Percentiles rank a stretch among this genome's conserved stretches.
These are phyloP conservation scores for Rheum nobile DNA, from an alignment of 148 eudicot species.

Conservation along the genomic window DNA sequence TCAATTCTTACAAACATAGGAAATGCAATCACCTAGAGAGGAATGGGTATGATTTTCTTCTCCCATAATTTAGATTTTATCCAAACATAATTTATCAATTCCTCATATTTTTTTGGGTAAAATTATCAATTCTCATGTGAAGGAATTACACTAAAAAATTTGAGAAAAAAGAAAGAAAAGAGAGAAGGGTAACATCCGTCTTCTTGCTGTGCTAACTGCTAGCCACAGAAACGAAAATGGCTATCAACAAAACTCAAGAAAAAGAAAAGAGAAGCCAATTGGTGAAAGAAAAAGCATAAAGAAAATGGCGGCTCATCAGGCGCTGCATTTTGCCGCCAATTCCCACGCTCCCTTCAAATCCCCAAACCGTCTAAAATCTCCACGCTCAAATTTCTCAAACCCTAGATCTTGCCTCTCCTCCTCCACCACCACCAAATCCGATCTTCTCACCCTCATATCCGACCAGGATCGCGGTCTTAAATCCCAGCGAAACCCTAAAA, in stretches of 20 bases:
- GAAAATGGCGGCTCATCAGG: slow-evolving; percentile 1
- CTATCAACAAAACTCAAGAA: slow-evolving; percentile 9
- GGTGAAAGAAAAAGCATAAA: not conserved
- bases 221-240: slow-evolving; percentile 6
- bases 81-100: too few species aligned
- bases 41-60: too few species aligned
- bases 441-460: slow-evolving; percentile 64
- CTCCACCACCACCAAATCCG: slow-evolving; percentile 48
- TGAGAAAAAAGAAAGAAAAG: not conserved
- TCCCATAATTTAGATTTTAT: too few species aligned
- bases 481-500: slow-evolving; percentile 55
- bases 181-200: not conserved
- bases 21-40: too few species aligned
- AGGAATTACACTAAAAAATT: too few species aligned
- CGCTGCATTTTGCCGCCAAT: slow-evolving; percentile 41
- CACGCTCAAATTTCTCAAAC: slow-evolving; percentile 12
- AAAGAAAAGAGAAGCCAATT: too few species aligned
- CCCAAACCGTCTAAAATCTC: slow-evolving; percentile 11
- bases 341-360: slow-evolving; percentile 14
- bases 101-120: too few species aligned
- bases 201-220: not conserved
- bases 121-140: too few species aligned
- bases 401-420: slow-evolving; percentile 42
- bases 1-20: too few species aligned
- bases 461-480: slow-evolving; percentile 81